Evolutionary conservation across 805 yeast genomes (phyloP).

Genomic region (Cyberlindnera subsufficiens): DNA sequence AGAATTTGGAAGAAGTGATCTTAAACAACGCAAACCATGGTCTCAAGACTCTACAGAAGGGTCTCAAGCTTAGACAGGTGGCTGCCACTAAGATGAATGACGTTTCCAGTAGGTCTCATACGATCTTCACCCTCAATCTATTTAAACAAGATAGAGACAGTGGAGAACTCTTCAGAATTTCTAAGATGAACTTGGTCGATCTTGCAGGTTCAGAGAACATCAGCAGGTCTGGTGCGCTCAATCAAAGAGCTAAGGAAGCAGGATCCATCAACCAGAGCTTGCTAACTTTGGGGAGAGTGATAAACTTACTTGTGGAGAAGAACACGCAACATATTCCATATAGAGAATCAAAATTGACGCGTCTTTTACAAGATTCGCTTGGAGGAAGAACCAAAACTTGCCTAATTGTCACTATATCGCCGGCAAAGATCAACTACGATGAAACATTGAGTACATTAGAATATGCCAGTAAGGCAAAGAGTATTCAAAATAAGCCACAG

Average conservation of each 20-base stretch:
- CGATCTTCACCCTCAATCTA: conserved; percentile 62
- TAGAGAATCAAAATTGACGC: conserved; percentile 72
- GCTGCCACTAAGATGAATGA: conserved; percentile 74
- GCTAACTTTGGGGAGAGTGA: conserved; percentile 83
- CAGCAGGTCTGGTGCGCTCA: conserved; percentile 78
- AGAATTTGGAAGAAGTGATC: conserved; percentile 58
- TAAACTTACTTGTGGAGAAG: conserved; percentile 62
- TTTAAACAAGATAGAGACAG: conserved; percentile 39
- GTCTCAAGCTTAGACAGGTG: conserved; percentile 55
- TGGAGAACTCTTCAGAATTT: conserved; percentile 42
- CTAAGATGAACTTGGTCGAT: conserved; percentile 85
- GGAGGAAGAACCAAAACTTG: conserved; percentile 90
- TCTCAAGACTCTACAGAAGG: conserved; percentile 45
- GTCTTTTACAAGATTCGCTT: conserved; percentile 70
- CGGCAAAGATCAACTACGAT: conserved; percentile 69
- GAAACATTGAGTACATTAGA: conserved; percentile 84
- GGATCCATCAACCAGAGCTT: conserved; percentile 89
- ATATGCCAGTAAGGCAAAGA: conserved; percentile 83
- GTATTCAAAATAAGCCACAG: conserved; percentile 69
- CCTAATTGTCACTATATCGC: conserved; percentile 81
- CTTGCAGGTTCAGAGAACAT: conserved; percentile 95
- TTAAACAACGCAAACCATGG: conserved; percentile 53
- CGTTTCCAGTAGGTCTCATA: conserved; percentile 69
- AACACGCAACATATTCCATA: conserved; percentile 72
- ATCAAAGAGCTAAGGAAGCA: conserved; percentile 86